These are phyloP conservation scores for Rhododendron griersonianum DNA, from an alignment of 148 eudicot genomes.

Conservation along the genomic window DNA sequence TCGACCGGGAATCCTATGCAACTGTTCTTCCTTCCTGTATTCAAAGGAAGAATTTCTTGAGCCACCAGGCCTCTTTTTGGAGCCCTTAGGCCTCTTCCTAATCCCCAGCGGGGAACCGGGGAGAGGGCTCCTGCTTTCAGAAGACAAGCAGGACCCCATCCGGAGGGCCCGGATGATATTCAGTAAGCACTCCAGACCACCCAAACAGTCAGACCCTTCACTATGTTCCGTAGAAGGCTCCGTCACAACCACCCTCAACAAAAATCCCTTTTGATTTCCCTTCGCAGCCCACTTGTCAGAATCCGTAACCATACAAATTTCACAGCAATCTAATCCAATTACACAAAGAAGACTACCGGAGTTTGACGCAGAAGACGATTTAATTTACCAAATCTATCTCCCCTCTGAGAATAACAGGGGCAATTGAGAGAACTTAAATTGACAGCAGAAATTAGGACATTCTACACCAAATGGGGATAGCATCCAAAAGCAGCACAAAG, in stretches of 20 bases:
- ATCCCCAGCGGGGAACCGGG: conserved; percentile 61
- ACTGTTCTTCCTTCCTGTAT: conserved; percentile 55
- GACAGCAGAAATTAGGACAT: background rate
- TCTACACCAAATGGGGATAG: background rate
- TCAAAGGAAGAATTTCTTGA: conserved; percentile 69
- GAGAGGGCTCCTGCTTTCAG: conserved; percentile 83
- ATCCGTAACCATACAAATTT: background rate
- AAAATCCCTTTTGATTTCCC: conserved; percentile 1
- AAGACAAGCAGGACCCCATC: conserved; percentile 98
- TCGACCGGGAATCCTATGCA: conserved; percentile 63
- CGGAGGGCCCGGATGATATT: conserved; percentile 91
- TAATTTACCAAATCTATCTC: conserved; percentile 5
- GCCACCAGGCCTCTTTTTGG: conserved; percentile 43
- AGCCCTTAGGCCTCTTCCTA: conserved; percentile 45
- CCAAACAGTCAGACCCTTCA: conserved; percentile 43
- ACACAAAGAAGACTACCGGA: background rate
- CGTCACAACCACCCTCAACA: conserved; percentile 38
- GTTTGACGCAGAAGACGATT: background rate
- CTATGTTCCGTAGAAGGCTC: conserved; percentile 48
- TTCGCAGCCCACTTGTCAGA: background rate
- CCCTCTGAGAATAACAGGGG: background rate
- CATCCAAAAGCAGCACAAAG: background rate
- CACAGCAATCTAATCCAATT: background rate
- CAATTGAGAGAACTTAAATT: background rate
- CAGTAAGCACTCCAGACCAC: conserved; percentile 88